These are phyloP conservation scores for Trypanosoma lewisi DNA, from an alignment of 208 protist genomes.

Conservation along the genomic window DNA sequence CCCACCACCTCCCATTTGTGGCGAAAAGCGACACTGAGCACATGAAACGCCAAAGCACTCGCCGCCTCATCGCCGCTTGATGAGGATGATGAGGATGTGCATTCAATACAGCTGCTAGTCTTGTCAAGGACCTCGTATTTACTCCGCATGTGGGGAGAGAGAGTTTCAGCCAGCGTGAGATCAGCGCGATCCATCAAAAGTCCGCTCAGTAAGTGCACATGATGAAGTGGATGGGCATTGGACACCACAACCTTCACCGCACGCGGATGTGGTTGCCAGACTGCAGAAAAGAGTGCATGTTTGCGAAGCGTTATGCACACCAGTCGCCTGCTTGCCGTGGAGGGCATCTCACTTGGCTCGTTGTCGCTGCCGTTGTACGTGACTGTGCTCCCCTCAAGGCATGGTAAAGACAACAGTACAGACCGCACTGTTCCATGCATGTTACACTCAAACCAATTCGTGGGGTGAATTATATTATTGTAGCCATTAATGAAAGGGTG, in stretches of 20 bases:
- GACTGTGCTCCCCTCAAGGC: conserved; percentile 2
- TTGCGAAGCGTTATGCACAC: conserved; percentile 14
- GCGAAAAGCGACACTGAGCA: conserved; percentile 38
- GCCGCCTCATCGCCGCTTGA: conserved; percentile 1
- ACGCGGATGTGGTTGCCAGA: conserved; percentile 17
- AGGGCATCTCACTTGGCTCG: background rate
- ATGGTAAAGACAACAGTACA: conserved; percentile 16
- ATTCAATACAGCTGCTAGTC: conserved; percentile 15
- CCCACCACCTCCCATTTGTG: conserved; percentile 37
- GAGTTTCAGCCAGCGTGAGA: background rate
- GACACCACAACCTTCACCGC: conserved; percentile 16
- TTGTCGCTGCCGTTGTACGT: background rate
- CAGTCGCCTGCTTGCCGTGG: conserved; percentile 7
- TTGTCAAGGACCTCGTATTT: conserved; percentile 23
- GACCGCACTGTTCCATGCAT: conserved; percentile 17
- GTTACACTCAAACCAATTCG: conserved; percentile 22
- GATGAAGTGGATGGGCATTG: conserved; percentile 20
- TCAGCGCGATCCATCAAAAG: conserved; percentile 20
- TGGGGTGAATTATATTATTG: conserved; percentile 20
- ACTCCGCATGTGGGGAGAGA: conserved; percentile 3
- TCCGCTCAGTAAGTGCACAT: conserved; percentile 28
- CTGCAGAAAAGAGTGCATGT: conserved; percentile 20
- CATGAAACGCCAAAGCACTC: conserved; percentile 35
- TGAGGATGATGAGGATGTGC: conserved; percentile 22
- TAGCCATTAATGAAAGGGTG: conserved; percentile 19